These are phyloP conservation scores for Dactylellina cionopaga DNA, from an alignment of 2,329 filamentous ascomycete species.

Conservation along the genomic window DNA sequence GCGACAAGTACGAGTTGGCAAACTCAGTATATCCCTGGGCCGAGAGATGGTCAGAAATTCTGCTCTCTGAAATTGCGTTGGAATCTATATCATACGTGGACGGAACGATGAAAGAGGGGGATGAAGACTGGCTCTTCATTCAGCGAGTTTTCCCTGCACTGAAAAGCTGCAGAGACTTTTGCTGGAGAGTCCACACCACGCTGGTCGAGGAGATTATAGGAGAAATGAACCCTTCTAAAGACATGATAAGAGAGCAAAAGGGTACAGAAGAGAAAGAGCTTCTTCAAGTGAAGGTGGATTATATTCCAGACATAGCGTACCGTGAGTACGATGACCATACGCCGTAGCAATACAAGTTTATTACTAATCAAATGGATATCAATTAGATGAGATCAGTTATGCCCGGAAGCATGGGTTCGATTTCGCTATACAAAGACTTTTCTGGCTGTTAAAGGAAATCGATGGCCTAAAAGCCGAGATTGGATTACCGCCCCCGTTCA, in stretches of 20 bases:
- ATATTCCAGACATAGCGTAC: conserved; percentile 16
- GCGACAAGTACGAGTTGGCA: conserved; percentile 39
- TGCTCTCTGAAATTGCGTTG: not conserved
- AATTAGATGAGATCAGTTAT: conserved; percentile 14
- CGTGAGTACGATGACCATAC: conserved; percentile 11
- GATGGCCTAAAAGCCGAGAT: conserved; percentile 2
- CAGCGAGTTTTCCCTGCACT: conserved; percentile 12
- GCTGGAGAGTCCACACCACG: conserved; percentile 1
- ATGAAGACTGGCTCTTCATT: conserved; percentile 45
- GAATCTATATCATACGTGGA: not conserved
- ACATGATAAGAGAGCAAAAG: conserved; percentile 7
- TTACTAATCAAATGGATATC: not conserved
- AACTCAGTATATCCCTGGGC: conserved; percentile 16
- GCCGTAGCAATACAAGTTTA: not conserved
- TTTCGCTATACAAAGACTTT: not conserved
- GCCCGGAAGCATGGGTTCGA: conserved; percentile 4
- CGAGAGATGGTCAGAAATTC: not conserved
- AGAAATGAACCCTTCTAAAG: conserved; percentile 9
- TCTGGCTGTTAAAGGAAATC: conserved; percentile 9
- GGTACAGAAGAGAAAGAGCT: not conserved
- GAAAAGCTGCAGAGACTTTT: not conserved
- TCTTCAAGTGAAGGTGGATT: conserved; percentile 14
- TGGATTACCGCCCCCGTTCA: too few relatives aligned
- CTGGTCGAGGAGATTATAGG: conserved; percentile 45
- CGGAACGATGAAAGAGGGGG: conserved; percentile 16